Evolutionary conservation across 371 early-diverging fungal species (phyloP).

Genomic region (Actinomortierella ambigua): DNA sequence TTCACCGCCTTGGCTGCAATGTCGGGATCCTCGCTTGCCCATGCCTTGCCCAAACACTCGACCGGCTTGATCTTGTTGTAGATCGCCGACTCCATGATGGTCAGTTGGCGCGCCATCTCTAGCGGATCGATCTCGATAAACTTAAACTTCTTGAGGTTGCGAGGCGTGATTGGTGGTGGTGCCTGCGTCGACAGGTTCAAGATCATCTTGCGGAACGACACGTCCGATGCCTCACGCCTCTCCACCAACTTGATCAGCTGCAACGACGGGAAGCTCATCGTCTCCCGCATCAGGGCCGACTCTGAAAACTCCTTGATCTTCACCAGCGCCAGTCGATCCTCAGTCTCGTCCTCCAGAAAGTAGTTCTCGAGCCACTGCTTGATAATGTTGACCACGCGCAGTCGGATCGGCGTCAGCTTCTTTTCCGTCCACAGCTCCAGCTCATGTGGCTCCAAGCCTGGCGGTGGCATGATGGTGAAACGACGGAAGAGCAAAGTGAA

Average conservation of each 20-base stretch:
- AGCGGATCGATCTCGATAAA: conserved; percentile 89
- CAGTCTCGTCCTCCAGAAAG: conserved; percentile 78
- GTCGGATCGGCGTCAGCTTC: conserved; percentile 83
- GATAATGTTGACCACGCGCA: conserved; percentile 88
- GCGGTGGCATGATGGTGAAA: conserved; percentile 75
- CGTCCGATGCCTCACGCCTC: conserved; percentile 67
- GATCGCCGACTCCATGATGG: conserved; percentile 82
- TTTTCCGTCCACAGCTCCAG: conserved; percentile 81
- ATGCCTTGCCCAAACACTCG: conserved; percentile 90
- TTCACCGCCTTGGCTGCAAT: conserved; percentile 60
- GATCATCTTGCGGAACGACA: conserved; percentile 64
- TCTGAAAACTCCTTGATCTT: conserved; percentile 67
- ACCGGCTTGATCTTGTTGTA: conserved; percentile 84
- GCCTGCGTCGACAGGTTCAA: conserved; percentile 63
- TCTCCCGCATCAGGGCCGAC: conserved; percentile 71
- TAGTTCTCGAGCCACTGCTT: conserved; percentile 91
- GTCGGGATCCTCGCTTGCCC: conserved; percentile 76
- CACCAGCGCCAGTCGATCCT: conserved; percentile 66
- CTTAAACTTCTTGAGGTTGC: conserved; percentile 65
- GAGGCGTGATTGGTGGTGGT: conserved; percentile 74
- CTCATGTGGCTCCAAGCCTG: conserved; percentile 69
- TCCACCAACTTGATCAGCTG: conserved; percentile 73
- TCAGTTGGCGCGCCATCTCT: conserved; percentile 94
- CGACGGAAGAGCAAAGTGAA: conserved; percentile 72
- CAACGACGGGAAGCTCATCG: conserved; percentile 70